A percentile compares a stretch with the other conserved stretches of the same genome.
Evolutionary conservation across 179 eudicot genomes (phyloP).

Genomic region (Silene coronaria): DNA sequence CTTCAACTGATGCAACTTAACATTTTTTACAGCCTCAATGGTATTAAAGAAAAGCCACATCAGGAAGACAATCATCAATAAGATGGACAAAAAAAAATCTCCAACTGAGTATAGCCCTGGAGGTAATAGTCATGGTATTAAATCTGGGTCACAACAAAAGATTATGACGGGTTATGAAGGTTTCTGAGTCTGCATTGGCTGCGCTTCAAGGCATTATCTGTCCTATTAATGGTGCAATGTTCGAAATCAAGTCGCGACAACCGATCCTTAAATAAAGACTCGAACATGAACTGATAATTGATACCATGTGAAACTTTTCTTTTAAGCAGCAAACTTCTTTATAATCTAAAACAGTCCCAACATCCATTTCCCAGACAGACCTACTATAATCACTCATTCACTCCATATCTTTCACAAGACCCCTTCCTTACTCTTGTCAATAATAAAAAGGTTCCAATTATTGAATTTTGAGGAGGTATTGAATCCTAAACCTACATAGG

Average conservation of each 20-base stretch:
- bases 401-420: no score
- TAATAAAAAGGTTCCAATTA: no score
- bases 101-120: no score
- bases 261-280: not conserved
- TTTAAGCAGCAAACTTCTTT: not conserved
- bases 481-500: not conserved
- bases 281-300: not conserved
- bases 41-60: not conserved
- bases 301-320: not conserved
- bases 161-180: not conserved
- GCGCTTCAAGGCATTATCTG: not conserved
- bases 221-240: not conserved
- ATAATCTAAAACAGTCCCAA: not conserved
- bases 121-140: not conserved
- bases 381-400: not conserved
- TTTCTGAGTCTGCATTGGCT: not conserved
- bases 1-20: constrained; percentile 3
- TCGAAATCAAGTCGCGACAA: not conserved
- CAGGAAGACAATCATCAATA: not conserved
- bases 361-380: not conserved
- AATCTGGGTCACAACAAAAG: not conserved
- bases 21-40: not conserved
- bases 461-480: not conserved
- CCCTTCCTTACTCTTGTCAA: no score
- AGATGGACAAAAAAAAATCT: not conserved